phyloP scores from a whole-genome alignment of 805 yeast species.

The Saccharomycopsis babjevae region DNA sequence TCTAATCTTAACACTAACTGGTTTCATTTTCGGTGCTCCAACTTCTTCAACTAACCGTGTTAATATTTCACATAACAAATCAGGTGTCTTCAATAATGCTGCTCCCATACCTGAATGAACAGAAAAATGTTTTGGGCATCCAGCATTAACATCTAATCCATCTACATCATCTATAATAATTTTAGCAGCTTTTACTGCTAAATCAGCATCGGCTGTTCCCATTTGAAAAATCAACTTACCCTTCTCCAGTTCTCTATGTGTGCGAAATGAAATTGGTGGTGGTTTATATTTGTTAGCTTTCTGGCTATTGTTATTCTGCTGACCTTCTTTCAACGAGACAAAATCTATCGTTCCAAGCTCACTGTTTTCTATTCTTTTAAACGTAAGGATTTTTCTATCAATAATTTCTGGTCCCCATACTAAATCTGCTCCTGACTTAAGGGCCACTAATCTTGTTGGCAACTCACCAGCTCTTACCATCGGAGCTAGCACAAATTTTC shows the following conservation, averaged over 20 bases:
- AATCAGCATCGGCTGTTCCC: constrained; percentile 74
- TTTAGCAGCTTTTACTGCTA: constrained; percentile 83
- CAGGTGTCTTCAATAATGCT: constrained; percentile 77
- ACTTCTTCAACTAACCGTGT: constrained; percentile 61
- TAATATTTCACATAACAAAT: constrained; percentile 59
- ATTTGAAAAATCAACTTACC: constrained; percentile 74
- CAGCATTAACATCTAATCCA: constrained; percentile 90
- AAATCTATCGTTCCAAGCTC: constrained; percentile 53
- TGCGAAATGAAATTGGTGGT: constrained; percentile 55
- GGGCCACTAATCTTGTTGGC: constrained; percentile 74
- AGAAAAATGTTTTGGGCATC: constrained; percentile 95
- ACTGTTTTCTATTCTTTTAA: constrained; percentile 53
- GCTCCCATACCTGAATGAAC: constrained; percentile 98
- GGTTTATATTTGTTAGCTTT: constrained; percentile 26
- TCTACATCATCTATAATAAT: constrained; percentile 77
- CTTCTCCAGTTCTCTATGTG: constrained; percentile 52
- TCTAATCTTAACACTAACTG: constrained; percentile 87
- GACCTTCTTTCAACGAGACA: constrained; percentile 26
- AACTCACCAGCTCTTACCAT: constrained; percentile 96
- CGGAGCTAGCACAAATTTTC: constrained; percentile 83
- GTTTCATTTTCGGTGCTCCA: constrained; percentile 65
- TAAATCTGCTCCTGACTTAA: constrained; percentile 81
- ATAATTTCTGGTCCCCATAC: constrained; percentile 95
- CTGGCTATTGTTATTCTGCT: constrained; percentile 3
- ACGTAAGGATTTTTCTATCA: constrained; percentile 70